Conservation (phyloP, 78 protist species). For the Dictyostelium purpureum region DNA sequence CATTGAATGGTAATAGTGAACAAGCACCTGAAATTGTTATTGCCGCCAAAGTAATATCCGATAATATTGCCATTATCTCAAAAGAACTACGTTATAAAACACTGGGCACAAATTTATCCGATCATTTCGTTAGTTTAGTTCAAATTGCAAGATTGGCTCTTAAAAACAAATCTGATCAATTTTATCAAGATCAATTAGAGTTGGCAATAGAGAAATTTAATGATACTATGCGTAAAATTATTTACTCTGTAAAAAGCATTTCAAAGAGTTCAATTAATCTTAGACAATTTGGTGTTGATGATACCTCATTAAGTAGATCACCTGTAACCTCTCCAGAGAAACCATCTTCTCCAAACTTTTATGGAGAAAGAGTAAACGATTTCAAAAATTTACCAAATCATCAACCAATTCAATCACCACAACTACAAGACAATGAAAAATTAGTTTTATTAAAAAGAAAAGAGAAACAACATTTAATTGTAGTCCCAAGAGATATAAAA, state of each 20-base stretch:
- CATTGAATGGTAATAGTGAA: constrained; percentile 37
- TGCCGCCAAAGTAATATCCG: constrained; percentile 53
- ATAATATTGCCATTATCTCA: constrained; percentile 19
- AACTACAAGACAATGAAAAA: not conserved
- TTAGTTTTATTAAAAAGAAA: not conserved
- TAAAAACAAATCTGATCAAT: constrained; percentile 52
- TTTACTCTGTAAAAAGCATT: constrained; percentile 28
- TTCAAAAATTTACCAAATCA: not conserved
- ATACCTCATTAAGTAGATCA: not conserved
- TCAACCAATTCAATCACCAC: not conserved
- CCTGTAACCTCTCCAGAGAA: constrained; percentile 8
- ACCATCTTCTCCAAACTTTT: not conserved
- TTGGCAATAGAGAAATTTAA: constrained; percentile 54
- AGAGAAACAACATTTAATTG: constrained; percentile 3
- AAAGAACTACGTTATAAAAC: constrained; percentile 4
- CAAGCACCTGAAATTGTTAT: not conserved
- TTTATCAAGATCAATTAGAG: constrained; percentile 62
- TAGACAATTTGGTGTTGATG: constrained; percentile 14
- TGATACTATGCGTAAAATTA: constrained; percentile 40
- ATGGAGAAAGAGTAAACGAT: not conserved
- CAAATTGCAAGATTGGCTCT: constrained; percentile 2
- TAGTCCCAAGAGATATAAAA: not conserved
- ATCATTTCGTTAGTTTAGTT: constrained; percentile 9
- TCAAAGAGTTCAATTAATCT: constrained; percentile 23
- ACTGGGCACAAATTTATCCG: not conserved